Evolutionary conservation across 2,329 filamentous ascomycete species (phyloP), one percentile per base, ranked within the genome.

Genomic region (Ophiosphaerella herpotricha): DNA sequence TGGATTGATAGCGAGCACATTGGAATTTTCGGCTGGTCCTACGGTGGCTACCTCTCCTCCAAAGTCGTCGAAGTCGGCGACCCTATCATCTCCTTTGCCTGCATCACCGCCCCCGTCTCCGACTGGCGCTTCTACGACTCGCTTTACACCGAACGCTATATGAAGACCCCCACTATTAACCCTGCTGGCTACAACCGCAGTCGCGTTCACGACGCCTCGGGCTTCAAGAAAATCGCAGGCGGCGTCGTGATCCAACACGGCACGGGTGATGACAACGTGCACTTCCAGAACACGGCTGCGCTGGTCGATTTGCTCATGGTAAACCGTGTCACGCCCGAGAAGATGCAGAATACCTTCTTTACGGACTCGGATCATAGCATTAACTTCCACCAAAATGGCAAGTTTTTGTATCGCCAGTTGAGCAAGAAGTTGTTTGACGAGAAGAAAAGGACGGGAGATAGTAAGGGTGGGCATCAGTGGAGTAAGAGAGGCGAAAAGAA

Each of bases 111-210:
- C 0, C 86, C 86, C 0, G 85, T 89, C 0, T 79, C 78, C 2
- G 86, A 89, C 72, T 89, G 85, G 84, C 80, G 85, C 1, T 84
- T 89, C 74, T 89, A 89, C 69, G 85, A 89, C 68, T 82, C 79
- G 47, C 82, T 89, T 77, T 89, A 88, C 67, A 88, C 86, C 0
- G 86, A 89, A 69, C 80, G 86, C 33, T 89, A 87, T 74, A 89
- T 89, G 86, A 87, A 88, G 72, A 82, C 78, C 1, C 77, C 80
- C 1, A 72, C 75, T 3, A 71, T 74, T 35, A 89, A 89, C 62
- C 73, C 72, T 0, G 81, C 71, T 0, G 85, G 85, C 26, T 89
- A 89, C 72, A 80, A 81, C 49, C 75, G 77, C 43, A 83, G 82
- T 0, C 84, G 85, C 0, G 83, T 89, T 2, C 78, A 80, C 50